Conservation (phyloP, 1,284 basidiomycete genomes). For the Polyporus tsugae region DNA sequence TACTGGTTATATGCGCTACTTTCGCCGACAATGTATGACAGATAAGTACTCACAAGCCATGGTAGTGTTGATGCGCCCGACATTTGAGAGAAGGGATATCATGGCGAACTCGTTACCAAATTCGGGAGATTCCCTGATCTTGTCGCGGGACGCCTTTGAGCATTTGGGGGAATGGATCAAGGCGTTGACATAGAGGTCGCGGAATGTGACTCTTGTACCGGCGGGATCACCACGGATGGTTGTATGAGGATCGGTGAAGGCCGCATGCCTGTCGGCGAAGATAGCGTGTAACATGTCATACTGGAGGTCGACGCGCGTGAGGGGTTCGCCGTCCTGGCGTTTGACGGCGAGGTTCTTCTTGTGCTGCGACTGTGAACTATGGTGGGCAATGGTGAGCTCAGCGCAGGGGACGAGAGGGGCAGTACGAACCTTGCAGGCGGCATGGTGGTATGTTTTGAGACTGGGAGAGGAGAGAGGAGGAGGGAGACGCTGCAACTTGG, state of each 20-base stretch:
- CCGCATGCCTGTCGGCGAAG: constrained; percentile 73
- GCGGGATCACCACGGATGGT: constrained; percentile 51
- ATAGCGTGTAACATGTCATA: constrained; percentile 84
- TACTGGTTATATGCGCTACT: not conserved
- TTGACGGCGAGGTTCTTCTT: constrained; percentile 81
- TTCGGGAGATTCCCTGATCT: constrained; percentile 80
- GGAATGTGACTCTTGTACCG: constrained; percentile 73
- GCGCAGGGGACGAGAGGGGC: not conserved
- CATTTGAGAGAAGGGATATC: constrained; percentile 87
- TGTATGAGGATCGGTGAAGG: constrained; percentile 72
- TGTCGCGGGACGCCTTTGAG: constrained; percentile 88
- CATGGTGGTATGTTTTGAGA: constrained; percentile 25
- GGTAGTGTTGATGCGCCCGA: constrained; percentile 94
- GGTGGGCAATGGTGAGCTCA: constrained; percentile 29
- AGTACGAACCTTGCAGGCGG: constrained; percentile 30
- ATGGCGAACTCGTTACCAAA: constrained; percentile 88
- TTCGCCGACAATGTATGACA: not conserved
- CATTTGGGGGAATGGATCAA: constrained; percentile 83
- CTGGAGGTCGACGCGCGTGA: constrained; percentile 85
- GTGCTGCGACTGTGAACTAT: constrained; percentile 64
- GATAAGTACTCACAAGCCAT: constrained; percentile 78
- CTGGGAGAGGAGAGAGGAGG: constrained; percentile 22
- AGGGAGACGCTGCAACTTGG: constrained; percentile 20
- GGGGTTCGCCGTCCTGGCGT: constrained; percentile 78
- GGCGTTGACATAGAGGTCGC: constrained; percentile 86